Percentiles rank a stretch among this genome's conserved stretches.
phyloP scores from a whole-genome alignment of 2,329 filamentous ascomycete species.

The Penicillium sp. region DNA sequence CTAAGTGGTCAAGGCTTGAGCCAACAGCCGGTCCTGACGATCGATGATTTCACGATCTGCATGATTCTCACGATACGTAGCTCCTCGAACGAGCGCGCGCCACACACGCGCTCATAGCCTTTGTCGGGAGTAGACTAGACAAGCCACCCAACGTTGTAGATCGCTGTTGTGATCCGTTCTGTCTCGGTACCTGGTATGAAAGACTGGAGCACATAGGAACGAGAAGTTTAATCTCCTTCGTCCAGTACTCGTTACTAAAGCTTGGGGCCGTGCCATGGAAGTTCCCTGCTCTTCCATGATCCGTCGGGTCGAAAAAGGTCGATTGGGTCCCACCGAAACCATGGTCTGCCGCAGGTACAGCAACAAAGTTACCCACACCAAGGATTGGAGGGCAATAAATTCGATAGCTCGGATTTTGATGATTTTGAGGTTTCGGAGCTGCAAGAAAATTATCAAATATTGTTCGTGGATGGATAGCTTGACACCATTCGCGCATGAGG shows the following conservation, averaged over 20 bases:
- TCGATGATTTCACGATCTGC: constrained; percentile 19
- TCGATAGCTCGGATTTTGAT: constrained; percentile 1
- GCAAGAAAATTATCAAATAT: background rate
- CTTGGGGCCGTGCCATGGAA: constrained; percentile 2
- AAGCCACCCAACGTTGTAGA: background rate
- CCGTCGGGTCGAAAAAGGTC: constrained; percentile 1
- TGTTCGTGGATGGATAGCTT: background rate
- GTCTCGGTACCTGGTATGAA: background rate
- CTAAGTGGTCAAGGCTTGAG: constrained; percentile 8
- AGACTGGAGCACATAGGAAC: background rate
- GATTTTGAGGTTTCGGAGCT: background rate
- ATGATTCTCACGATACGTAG: constrained; percentile 8
- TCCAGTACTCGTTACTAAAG: background rate
- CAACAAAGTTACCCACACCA: background rate
- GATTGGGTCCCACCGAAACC: constrained; percentile 5
- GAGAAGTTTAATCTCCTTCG: constrained; percentile 1
- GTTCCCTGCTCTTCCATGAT: background rate
- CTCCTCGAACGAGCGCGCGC: background rate
- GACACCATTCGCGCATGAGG: background rate
- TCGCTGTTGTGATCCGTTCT: background rate
- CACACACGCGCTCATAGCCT: background rate
- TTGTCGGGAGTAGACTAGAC: background rate
- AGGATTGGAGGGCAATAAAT: background rate
- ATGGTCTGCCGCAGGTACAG: constrained; percentile 5
- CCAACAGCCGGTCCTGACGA: constrained; percentile 10